Evolutionary conservation across 2,329 filamentous ascomycete species (phyloP).

Genomic region (Colletotrichum sp.): DNA sequence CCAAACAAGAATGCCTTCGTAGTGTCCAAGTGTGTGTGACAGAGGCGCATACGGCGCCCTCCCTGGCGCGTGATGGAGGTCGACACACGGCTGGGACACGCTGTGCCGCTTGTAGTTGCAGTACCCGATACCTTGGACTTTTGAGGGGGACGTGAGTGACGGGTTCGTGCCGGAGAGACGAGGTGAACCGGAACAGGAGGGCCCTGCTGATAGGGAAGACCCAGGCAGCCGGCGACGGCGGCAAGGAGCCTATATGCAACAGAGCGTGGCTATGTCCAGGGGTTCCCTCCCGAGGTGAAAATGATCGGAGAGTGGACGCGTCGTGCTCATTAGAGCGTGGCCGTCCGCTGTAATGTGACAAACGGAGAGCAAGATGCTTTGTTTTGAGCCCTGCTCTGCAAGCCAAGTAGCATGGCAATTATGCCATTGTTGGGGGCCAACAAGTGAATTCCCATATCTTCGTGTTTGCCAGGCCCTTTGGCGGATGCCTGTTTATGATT

Average conservation of each 20-base stretch:
- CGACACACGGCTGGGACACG: background rate
- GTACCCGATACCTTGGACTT: background rate
- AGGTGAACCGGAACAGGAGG: background rate
- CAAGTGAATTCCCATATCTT: background rate
- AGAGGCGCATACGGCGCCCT: background rate
- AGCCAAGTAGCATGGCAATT: background rate
- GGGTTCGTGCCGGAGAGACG: background rate
- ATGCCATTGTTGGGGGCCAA: background rate
- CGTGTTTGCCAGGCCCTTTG: background rate
- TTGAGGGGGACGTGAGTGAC: conserved; percentile 1
- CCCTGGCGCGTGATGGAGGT: background rate
- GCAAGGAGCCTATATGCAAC: conserved; percentile 16
- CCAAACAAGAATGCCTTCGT: background rate
- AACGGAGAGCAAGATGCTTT: background rate
- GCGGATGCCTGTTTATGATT: background rate
- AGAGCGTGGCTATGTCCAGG: conserved; percentile 15
- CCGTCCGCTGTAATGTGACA: background rate
- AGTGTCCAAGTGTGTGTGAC: background rate
- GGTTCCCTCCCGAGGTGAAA: conserved; percentile 4
- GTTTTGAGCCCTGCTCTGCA: conserved; percentile 7
- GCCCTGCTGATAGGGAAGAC: background rate
- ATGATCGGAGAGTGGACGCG: background rate
- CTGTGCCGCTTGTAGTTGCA: background rate
- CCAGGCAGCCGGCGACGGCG: conserved; percentile 13
- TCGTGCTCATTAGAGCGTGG: background rate